Evolutionary conservation across 768 basidiomycete species (phyloP).

Genomic region (Tubosaeta sp.): DNA sequence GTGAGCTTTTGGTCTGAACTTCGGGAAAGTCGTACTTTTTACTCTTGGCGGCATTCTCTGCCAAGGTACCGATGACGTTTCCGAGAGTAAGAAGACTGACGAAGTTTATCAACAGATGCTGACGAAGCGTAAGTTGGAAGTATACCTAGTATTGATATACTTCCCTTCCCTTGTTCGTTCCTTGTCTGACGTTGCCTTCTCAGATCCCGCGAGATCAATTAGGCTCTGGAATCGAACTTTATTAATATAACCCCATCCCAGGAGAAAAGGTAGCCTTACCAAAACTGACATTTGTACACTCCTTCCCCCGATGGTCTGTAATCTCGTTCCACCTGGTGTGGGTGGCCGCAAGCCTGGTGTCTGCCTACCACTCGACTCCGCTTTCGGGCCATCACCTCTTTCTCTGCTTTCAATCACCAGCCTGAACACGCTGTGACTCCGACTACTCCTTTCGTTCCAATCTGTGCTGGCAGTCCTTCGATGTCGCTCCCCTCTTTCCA

Average conservation of each 20-base stretch:
- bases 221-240: constrained; percentile 52
- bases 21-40: constrained; percentile 48
- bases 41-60: constrained; percentile 77
- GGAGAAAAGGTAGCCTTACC: constrained; percentile 34
- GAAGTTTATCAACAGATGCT: background rate
- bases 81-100: constrained; percentile 85
- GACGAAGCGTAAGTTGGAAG: background rate
- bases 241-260: background rate
- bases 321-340: constrained; percentile 55
- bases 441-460: constrained; percentile 94
- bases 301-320: constrained; percentile 75
- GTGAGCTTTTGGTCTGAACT: background rate
- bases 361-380: constrained; percentile 37
- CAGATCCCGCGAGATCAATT: constrained; percentile 95
- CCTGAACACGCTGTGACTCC: constrained; percentile 92
- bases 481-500: constrained; percentile 82
- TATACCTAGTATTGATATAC: constrained; percentile 88
- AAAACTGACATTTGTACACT: constrained; percentile 76
- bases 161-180: constrained; percentile 94
- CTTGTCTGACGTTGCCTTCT: constrained; percentile 93
- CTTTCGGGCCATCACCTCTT: constrained; percentile 49
- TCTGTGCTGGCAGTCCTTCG: constrained; percentile 94
- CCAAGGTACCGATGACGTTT: constrained; percentile 86
- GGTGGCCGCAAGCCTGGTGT: constrained; percentile 52
- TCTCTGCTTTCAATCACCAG: constrained; percentile 89